Evolutionary conservation across 2,329 filamentous ascomycete species (phyloP), one percentile per base, ranked within the genome.

Genomic region (Fusarium sp.): DNA sequence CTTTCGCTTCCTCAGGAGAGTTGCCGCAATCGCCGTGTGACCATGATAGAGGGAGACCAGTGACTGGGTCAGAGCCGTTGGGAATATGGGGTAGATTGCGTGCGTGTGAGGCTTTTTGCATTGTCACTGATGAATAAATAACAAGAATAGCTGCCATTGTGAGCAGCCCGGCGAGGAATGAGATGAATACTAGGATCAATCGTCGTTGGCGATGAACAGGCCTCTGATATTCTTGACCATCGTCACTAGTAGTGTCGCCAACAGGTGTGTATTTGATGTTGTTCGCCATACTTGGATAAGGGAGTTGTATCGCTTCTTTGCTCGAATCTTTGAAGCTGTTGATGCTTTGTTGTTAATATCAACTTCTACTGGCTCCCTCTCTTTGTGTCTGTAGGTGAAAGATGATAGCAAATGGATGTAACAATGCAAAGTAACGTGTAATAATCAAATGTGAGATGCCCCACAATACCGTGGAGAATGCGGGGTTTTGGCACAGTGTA

Each of bases 1-100:
- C 21, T n/a, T 24, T 43, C 16, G 55, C 55, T 8, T 43, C 55
- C 21, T 57, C 12, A 5, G 46, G 55, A 2, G 55, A 57, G 46
- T 57, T 57, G 6, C 55, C 55, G 8, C 55, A 57, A 23, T 57
- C 55, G 4, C 55, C 55, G 11, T 57, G 55, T 9, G 55, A 50
- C 55, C 55, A 57, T 7, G 55, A 57, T 5, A 50, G n/a, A 18
- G 55, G 55, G 12, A 57, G 55, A 6, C 55, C 55, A 23, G 55
- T 57, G 10, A 4, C 15, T 3, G 55, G 21, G n/a, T 57, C 55
- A 13, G 55, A 57, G 29, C 55, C 55, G 5, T 29, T 43, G 21
- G 15, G 44, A 20, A 21, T 35, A 12, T 57, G 10, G 8, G 55
- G 55, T 18, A 57, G 15, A 15, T 23, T 37, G 29, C 55, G 55